phyloP scores from a whole-genome alignment of 306 rosid genomes.

The Malus sylvestris region DNA sequence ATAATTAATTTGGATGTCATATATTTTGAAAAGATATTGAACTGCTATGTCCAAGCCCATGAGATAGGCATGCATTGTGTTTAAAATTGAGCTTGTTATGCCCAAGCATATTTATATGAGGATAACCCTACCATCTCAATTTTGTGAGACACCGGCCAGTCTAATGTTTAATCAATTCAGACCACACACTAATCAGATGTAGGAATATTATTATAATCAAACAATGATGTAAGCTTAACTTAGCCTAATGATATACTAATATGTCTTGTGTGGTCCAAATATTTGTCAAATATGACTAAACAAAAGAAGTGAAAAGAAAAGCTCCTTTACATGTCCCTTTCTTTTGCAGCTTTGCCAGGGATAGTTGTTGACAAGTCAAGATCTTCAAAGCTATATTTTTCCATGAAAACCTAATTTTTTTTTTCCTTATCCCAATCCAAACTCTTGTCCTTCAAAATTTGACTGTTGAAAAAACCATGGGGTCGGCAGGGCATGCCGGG shows the following conservation, averaged over 20 bases:
- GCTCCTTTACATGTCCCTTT: slow-evolving; percentile 9
- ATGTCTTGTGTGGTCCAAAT: not conserved
- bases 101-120: not conserved
- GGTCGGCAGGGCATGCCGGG: not conserved
- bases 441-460: not conserved
- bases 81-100: not conserved
- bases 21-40: too few species aligned
- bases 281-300: not conserved
- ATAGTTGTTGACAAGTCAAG: slow-evolving; percentile 7
- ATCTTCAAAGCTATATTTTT: slow-evolving; percentile 14
- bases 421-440: not conserved
- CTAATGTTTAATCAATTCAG: slow-evolving; percentile 9
- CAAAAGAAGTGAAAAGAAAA: slow-evolving; percentile 9
- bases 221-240: slow-evolving; percentile 21
- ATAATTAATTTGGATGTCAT: too few species aligned
- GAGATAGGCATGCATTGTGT: not conserved
- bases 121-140: not conserved
- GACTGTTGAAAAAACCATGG: not conserved
- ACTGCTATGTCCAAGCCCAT: not conserved
- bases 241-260: not conserved
- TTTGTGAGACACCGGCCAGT: not conserved
- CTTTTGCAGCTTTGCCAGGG: not conserved
- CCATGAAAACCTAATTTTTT: slow-evolving; percentile 16
- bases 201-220: not conserved
- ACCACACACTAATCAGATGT: slow-evolving; percentile 2